phyloP scores from a whole-genome alignment of 345 rosid genomes.

The Brassica nigra region DNA sequence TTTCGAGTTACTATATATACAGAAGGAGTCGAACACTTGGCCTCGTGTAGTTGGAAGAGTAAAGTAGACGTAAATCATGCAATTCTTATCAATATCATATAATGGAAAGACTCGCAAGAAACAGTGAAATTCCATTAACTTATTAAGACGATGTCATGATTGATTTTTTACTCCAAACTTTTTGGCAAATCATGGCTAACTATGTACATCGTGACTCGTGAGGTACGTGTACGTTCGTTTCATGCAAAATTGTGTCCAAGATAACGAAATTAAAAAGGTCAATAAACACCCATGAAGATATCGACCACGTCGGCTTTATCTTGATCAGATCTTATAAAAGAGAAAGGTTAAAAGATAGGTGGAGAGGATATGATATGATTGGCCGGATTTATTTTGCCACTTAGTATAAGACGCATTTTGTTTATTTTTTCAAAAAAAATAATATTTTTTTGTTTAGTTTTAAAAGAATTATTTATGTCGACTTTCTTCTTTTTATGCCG shows the following conservation, averaged over 20 bases:
- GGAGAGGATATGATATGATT: conserved; percentile 37
- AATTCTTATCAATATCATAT: not conserved
- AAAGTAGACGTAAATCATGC: conserved; percentile 2
- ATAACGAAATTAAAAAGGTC: conserved; percentile 11
- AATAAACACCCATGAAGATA: conserved; percentile 37
- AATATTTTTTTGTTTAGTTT: too few relatives aligned
- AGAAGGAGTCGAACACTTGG: conserved; percentile 13
- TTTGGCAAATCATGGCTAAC: conserved; percentile 40
- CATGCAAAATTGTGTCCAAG: conserved; percentile 18
- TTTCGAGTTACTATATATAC: not conserved
- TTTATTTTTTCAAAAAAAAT: not conserved
- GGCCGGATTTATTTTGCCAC: conserved; percentile 28
- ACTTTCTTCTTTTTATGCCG: conserved; percentile 11
- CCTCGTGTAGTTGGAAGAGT: not conserved
- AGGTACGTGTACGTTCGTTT: conserved; percentile 17
- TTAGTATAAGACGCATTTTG: not conserved
- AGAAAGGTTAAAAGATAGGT: conserved; percentile 27
- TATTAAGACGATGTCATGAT: conserved; percentile 13
- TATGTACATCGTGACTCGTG: conserved; percentile 28
- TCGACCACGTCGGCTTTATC: conserved; percentile 40
- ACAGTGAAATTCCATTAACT: conserved; percentile 31
- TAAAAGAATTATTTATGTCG: not conserved
- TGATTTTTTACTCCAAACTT: conserved; percentile 26
- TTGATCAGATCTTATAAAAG: conserved; percentile 20
- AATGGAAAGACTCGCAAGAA: conserved; percentile 9